Conservation (phyloP, 2,329 filamentous ascomycete species). For the Aspergillus quadricinctus region DNA sequence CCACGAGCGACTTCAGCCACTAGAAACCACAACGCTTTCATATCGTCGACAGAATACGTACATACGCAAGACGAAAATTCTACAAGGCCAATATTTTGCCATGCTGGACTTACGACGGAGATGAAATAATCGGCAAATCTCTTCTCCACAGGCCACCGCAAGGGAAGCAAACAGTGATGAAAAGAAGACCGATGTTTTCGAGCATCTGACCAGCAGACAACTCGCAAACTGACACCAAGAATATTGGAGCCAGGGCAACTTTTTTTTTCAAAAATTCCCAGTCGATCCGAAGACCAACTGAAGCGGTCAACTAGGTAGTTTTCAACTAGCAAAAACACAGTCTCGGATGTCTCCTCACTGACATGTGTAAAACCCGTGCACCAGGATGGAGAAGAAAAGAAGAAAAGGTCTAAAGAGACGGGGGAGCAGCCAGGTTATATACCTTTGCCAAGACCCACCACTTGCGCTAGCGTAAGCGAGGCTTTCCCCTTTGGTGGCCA, state of each 20-base stretch:
- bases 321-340: conserved; percentile 87
- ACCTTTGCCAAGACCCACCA: conserved; percentile 9
- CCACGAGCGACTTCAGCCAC: too few species aligned
- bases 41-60: too few species aligned
- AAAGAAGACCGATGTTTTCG: conserved; percentile 31
- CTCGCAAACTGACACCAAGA: conserved; percentile 15
- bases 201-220: not conserved
- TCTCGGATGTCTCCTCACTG: conserved; percentile 86
- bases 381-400: conserved; percentile 38
- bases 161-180: conserved; percentile 34
- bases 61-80: too few species aligned
- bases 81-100: too few species aligned
- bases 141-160: conserved; percentile 38
- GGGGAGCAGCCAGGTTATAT: conserved; percentile 20
- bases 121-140: conserved; percentile 10
- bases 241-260: conserved; percentile 22
- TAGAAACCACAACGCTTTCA: too few species aligned
- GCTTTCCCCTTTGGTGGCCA: not conserved
- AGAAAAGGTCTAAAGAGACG: conserved; percentile 25
- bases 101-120: not conserved
- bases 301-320: conserved; percentile 76
- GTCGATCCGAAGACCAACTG: conserved; percentile 63
- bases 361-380: conserved; percentile 71
- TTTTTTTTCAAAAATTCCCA: conserved; percentile 72
- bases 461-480: conserved; percentile 29